Conservation (phyloP, 1,284 basidiomycete species). For the Ustilago loliicola region DNA sequence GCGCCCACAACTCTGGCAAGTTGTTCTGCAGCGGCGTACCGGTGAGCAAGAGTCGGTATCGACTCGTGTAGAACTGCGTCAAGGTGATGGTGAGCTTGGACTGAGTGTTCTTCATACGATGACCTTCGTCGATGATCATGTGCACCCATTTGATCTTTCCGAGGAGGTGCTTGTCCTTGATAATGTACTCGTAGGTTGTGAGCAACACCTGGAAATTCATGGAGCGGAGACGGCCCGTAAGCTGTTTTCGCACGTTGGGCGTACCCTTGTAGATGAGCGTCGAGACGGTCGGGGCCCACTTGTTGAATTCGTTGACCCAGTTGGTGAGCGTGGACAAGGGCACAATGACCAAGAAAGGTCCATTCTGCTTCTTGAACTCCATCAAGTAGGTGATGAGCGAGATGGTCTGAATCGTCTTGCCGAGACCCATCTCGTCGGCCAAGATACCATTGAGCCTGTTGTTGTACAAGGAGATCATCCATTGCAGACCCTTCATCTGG, state of each 20-base stretch:
- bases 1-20: conserved; percentile 95
- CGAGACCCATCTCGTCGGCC: conserved; percentile 71
- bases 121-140: conserved; percentile 77
- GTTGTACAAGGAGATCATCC: conserved; percentile 71
- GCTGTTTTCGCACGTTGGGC: conserved; percentile 66
- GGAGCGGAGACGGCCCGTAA: conserved; percentile 59
- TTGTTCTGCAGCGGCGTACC: conserved; percentile 99
- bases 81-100: conserved; percentile 93
- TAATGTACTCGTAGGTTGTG: conserved; percentile 71
- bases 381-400: conserved; percentile 70
- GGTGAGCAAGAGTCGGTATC: conserved; percentile 94
- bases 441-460: conserved; percentile 70
- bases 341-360: conserved; percentile 70
- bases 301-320: conserved; percentile 70
- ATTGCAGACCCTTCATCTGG: conserved; percentile 70
- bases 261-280: conserved; percentile 70
- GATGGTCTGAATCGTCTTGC: conserved; percentile 71
- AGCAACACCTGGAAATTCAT: conserved; percentile 69
- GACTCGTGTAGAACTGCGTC: conserved; percentile 90
- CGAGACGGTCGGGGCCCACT: conserved; percentile 69
- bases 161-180: conserved; percentile 70
- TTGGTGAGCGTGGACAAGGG: conserved; percentile 70
- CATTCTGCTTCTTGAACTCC: conserved; percentile 69
- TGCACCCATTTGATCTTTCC: conserved; percentile 70
- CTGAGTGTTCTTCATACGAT: conserved; percentile 99